These are phyloP conservation scores for Nannochloropsis granulata DNA, from an alignment of 108 stramenopile species.

Conservation along the genomic window DNA sequence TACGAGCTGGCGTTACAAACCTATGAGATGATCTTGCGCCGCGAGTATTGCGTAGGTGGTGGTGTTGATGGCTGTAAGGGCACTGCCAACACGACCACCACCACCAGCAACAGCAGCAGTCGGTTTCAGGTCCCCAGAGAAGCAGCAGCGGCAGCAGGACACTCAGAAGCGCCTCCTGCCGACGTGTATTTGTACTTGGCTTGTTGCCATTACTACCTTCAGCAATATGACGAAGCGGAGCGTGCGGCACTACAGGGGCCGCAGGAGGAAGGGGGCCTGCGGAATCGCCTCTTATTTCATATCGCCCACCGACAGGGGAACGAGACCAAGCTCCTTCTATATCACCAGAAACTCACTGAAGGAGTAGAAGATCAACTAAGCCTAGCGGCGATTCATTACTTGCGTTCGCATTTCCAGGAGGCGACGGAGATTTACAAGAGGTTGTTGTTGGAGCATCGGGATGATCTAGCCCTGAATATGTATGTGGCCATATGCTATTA, in stretches of 20 bases:
- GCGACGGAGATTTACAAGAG: slow-evolving; percentile 61
- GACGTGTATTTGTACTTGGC: slow-evolving; percentile 45
- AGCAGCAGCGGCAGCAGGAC: not conserved
- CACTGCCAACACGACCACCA: not conserved
- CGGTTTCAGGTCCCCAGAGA: not conserved
- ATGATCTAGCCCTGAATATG: slow-evolving; percentile 61
- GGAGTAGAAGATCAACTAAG: slow-evolving; percentile 59
- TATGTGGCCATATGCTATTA: slow-evolving; percentile 75
- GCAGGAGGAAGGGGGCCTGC: slow-evolving; percentile 36
- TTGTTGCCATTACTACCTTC: slow-evolving; percentile 52
- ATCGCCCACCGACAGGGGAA: slow-evolving; percentile 47
- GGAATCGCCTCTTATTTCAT: slow-evolving; percentile 57
- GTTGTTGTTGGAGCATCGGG: slow-evolving; percentile 50
- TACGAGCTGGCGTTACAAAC: slow-evolving; percentile 51
- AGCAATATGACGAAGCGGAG: slow-evolving; percentile 25
- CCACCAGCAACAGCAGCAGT: not conserved
- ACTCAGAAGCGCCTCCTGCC: slow-evolving; percentile 33
- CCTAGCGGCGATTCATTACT: slow-evolving; percentile 60
- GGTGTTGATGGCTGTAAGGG: not conserved
- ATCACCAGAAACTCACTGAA: slow-evolving; percentile 52
- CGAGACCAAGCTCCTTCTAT: slow-evolving; percentile 53
- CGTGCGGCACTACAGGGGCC: slow-evolving; percentile 34
- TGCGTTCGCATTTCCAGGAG: slow-evolving; percentile 59
- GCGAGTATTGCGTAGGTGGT: not conserved
- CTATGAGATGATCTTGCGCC: slow-evolving; percentile 17